These are phyloP conservation scores for Chlorociboria aeruginascens DNA, from an alignment of 495 filamentous ascomycete species.

Conservation along the genomic window DNA sequence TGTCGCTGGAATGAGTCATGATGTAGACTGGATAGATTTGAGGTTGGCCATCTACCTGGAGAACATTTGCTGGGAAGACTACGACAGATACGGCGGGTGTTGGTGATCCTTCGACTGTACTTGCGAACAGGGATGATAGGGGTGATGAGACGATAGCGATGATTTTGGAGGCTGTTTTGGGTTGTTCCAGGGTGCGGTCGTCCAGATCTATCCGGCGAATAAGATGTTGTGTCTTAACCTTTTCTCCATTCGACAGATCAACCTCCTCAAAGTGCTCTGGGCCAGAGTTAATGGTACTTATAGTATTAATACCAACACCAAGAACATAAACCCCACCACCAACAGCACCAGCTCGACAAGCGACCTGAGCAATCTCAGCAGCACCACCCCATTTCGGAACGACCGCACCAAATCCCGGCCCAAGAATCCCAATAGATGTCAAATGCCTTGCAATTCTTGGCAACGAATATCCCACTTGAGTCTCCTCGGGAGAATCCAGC, in stretches of 20 bases:
- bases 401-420: slow-evolving; percentile 74
- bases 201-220: slow-evolving; percentile 2
- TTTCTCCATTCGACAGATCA: slow-evolving; percentile 39
- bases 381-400: slow-evolving; percentile 86
- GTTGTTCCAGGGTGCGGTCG: slow-evolving; percentile 6
- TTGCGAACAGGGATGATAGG: slow-evolving; percentile 54
- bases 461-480: slow-evolving; percentile 51
- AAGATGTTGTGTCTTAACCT: slow-evolving; percentile 5
- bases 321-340: slow-evolving; percentile 88
- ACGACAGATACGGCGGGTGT: slow-evolving; percentile 63
- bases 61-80: slow-evolving; percentile 47
- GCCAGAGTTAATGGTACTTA: slow-evolving; percentile 26
- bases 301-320: slow-evolving; percentile 33
- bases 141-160: slow-evolving; percentile 60
- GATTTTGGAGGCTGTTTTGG: slow-evolving; percentile 22
- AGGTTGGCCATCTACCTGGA: slow-evolving; percentile 25
- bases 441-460: slow-evolving; percentile 68
- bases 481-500: slow-evolving; percentile 40
- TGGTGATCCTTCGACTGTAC: slow-evolving; percentile 59
- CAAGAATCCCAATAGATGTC: slow-evolving; percentile 74
- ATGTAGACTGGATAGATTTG: slow-evolving; percentile 52
- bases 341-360: slow-evolving; percentile 83
- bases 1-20: slow-evolving; percentile 69
- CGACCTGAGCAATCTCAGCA: slow-evolving; percentile 87
- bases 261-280: slow-evolving; percentile 21